These are phyloP conservation scores for Brassica rapa DNA, from an alignment of 345 rosid species.

Conservation along the genomic window DNA sequence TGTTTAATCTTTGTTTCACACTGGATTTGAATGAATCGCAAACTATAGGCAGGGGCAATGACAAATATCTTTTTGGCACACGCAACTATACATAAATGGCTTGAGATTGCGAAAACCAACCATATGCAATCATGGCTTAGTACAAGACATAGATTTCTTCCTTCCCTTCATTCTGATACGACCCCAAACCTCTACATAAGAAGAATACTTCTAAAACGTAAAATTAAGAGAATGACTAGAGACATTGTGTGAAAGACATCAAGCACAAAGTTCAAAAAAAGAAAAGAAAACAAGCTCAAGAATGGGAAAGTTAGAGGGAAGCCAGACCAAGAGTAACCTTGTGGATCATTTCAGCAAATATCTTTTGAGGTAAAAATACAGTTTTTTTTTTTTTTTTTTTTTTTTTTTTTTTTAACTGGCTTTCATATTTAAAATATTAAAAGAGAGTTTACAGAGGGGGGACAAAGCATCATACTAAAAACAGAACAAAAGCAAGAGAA, in stretches of 20 bases:
- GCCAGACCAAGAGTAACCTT: not conserved
- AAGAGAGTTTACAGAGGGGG: too few species aligned
- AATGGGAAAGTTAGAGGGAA: not conserved
- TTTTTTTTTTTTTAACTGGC: too few species aligned
- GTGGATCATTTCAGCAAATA: not conserved
- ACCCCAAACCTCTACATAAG: not conserved
- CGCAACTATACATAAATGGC: too few species aligned
- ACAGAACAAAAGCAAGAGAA: too few species aligned
- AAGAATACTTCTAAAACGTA: not conserved
- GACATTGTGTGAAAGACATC: not conserved
- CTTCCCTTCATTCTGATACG: not conserved
- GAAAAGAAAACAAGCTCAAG: not conserved
- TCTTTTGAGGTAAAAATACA: not conserved
- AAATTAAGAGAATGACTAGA: not conserved
- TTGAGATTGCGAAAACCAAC: not conserved
- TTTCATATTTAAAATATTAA: too few species aligned
- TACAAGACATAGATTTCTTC: not conserved
- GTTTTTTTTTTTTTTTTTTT: too few species aligned
- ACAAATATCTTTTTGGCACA: not conserved
- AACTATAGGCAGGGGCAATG: not conserved
- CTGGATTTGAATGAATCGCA: not conserved
- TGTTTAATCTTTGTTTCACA: not conserved
- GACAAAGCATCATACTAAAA: too few species aligned
- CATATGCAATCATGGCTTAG: not conserved
- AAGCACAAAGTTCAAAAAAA: too few species aligned